Evolutionary conservation across 352 stramenopile genomes (phyloP).

Genomic region (Globisporangium emineosum): DNA sequence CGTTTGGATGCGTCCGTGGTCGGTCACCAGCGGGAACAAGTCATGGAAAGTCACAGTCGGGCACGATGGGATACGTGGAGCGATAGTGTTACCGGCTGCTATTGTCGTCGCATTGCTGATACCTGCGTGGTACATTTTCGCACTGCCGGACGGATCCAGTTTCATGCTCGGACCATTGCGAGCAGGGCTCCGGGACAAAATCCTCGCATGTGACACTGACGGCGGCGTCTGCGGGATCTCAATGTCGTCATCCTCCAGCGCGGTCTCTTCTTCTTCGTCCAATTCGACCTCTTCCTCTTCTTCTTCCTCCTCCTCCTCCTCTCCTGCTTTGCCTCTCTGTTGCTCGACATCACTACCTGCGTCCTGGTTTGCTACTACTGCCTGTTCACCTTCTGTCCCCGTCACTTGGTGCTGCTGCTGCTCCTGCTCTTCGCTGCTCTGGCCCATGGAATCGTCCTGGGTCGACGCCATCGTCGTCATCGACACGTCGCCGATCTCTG

Average conservation of each 20-base stretch:
- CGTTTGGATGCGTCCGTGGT: constrained; percentile 31
- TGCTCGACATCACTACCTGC: neutral
- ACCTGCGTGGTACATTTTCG: constrained; percentile 21
- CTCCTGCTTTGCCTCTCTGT: neutral
- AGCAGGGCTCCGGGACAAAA: constrained; percentile 2
- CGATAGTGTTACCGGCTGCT: neutral
- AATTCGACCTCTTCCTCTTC: constrained; percentile 4
- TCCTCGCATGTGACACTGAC: constrained; percentile 11
- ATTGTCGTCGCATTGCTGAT: neutral
- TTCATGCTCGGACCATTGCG: constrained; percentile 6
- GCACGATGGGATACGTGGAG: constrained; percentile 1
- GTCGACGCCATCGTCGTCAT: constrained; percentile 10
- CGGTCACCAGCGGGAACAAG: constrained; percentile 41
- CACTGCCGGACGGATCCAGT: constrained; percentile 22
- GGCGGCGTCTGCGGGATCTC: constrained; percentile 20
- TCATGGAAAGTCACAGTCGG: constrained; percentile 29
- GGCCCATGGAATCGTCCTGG: constrained; percentile 12
- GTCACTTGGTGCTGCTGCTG: neutral
- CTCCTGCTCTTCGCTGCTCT: constrained; percentile 14
- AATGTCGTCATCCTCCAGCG: constrained; percentile 4
- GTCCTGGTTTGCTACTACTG: neutral
- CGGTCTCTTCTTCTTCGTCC: neutral
- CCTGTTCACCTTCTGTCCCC: neutral
- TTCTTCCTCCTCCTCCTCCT: neutral
- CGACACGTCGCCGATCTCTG: constrained; percentile 3